Evolutionary conservation across 768 basidiomycete genomes (phyloP).

Genomic region (Podaxis sp.): DNA sequence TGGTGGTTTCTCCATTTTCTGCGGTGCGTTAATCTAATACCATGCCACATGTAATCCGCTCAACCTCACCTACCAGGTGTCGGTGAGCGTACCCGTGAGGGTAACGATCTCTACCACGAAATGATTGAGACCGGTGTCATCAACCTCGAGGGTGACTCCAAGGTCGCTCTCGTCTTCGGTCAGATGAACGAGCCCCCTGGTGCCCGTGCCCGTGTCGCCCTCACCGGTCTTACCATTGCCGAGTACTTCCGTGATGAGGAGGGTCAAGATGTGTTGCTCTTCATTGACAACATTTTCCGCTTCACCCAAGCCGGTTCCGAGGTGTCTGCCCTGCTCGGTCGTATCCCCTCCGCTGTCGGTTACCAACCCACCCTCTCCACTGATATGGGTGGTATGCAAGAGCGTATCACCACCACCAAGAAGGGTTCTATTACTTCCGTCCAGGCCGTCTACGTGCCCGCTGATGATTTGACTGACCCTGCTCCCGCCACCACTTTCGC

Average conservation of each 20-base stretch:
- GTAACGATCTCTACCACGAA: constrained; percentile 98
- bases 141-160: constrained; percentile 99
- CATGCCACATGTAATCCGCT: neutral
- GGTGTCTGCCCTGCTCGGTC: constrained; percentile 98
- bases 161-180: constrained; percentile 99
- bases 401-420: constrained; percentile 99
- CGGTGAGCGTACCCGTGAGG: constrained; percentile 99
- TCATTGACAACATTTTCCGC: constrained; percentile 99
- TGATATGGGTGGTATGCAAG: constrained; percentile 99
- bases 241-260: constrained; percentile 99
- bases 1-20: constrained; percentile 99
- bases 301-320: constrained; percentile 99
- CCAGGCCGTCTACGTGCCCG: constrained; percentile 99
- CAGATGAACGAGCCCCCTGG: constrained; percentile 99
- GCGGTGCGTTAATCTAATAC: constrained; percentile 52
- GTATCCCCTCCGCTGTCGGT: constrained; percentile 99
- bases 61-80: constrained; percentile 63
- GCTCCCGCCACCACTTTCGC: constrained; percentile 99
- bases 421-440: constrained; percentile 99
- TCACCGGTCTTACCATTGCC: constrained; percentile 98
- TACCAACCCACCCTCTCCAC: constrained; percentile 99
- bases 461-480: constrained; percentile 99
- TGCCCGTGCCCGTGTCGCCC: constrained; percentile 99
- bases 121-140: constrained; percentile 99
- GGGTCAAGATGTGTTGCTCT: constrained; percentile 99